Base-by-base conservation (phyloP, 192 early-diverging fungal genomes). In the Linnemannia elongata region DNA sequence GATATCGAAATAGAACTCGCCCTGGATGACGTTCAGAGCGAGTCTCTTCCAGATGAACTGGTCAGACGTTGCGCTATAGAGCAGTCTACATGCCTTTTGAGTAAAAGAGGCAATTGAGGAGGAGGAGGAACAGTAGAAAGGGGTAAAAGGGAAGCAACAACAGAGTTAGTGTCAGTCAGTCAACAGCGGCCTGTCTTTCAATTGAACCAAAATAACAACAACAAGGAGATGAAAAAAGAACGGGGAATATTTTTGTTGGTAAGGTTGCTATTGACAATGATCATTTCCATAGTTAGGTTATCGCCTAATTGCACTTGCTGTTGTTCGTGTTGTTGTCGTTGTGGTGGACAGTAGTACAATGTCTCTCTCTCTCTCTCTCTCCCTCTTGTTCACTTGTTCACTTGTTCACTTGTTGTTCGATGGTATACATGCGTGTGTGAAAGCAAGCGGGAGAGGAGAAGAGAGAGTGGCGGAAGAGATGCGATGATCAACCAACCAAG, bases 1-100 rank as follows among this genome's bases (percentile, higher is more conserved):
- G 75, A 86, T 86, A 17, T 86, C 83, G 52, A 86, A 86, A 71
- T 86, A 86, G 57, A 86, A 86, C 22, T 86, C 83, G 49, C 83
- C 83, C 27, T 86, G 83, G n/a, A 86, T 86, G 12, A 86, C 75
- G 30, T 74, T 76, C 57, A 86, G 71, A 7, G 83, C 83, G 20
- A 86, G 76, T 13, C 77, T 74, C 30, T 80, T 86, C 83, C 83
- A 86, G 55, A 86, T 80, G 15, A 47, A 81, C 49, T 86, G 83
- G 74, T 86, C 83, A 33, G 83, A 86, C 13, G 83, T 86, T 8
- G 83, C 83, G 71, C 79, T 77, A 69, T 77, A 76, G 27, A 86
- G 83, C 6, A 86, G 47, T 30, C 80, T 80, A 55, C 79, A 80
- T 24, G 83, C 41, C 83, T 86, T 57, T 38, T 27, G 6, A 18